Evolutionary conservation across 257 asterid genomes (phyloP).

Genomic region (Vinca minor): DNA sequence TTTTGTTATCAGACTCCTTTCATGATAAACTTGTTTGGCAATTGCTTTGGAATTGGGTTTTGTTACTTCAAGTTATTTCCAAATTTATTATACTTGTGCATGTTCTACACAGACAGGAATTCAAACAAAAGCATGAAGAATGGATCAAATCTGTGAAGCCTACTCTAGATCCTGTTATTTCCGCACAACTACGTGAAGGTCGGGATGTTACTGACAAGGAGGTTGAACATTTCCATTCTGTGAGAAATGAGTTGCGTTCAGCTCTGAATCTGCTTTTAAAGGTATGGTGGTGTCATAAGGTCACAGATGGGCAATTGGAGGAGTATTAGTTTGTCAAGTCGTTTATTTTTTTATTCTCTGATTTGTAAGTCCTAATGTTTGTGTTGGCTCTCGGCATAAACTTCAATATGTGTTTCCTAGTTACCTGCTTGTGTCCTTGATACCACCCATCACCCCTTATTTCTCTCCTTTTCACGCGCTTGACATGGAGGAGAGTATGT

Average conservation of each 20-base stretch:
- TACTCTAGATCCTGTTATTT: conserved; percentile 52
- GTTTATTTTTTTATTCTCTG: too few species aligned
- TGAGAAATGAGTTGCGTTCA: conserved; percentile 66
- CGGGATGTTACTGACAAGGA: conserved; percentile 39
- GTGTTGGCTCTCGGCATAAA: too few species aligned
- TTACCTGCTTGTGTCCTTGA: background rate
- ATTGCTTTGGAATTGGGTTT: background rate
- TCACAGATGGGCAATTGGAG: conserved; percentile 8
- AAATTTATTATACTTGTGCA: conserved; percentile 1
- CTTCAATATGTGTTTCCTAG: background rate
- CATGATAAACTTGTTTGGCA: conserved; percentile 3
- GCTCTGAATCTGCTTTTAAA: conserved; percentile 68
- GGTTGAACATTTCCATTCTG: conserved; percentile 49
- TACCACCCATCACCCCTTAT: background rate
- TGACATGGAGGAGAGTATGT: background rate
- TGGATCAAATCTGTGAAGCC: conserved; percentile 77
- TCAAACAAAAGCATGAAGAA: conserved; percentile 61
- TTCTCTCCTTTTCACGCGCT: background rate
- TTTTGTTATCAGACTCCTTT: too few species aligned
- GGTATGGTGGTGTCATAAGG: conserved; percentile 36
- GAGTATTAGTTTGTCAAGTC: too few species aligned
- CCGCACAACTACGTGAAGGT: conserved; percentile 37
- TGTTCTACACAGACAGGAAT: conserved; percentile 54
- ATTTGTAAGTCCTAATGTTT: too few species aligned
- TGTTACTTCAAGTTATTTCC: background rate